Percentiles rank a stretch among this genome's conserved stretches.
Evolutionary conservation across 371 early-diverging fungal genomes (phyloP).

Genomic region (Choanephora cucurbitarum): DNA sequence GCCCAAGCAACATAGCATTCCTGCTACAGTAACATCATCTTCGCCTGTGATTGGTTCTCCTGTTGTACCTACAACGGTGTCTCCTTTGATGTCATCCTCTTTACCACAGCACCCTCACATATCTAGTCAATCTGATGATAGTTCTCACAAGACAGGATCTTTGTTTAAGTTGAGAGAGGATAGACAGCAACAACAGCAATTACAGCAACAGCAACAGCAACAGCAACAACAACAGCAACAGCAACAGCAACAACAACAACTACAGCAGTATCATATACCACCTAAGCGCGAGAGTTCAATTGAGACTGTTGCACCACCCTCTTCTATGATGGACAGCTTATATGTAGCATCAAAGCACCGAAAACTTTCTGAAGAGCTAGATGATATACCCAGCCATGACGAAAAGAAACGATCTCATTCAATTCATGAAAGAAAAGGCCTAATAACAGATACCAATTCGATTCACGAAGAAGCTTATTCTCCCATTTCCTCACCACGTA

Average conservation of each 20-base stretch:
- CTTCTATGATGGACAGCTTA: conserved; percentile 12
- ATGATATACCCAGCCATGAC: conserved; percentile 6
- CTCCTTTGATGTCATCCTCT: conserved; percentile 1
- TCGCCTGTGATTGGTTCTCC: not conserved
- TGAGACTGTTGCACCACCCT: conserved; percentile 17
- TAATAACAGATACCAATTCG: conserved; percentile 29
- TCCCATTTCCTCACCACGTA: conserved; percentile 29
- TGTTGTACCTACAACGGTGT: too few relatives aligned
- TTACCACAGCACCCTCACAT: not conserved
- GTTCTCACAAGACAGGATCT: conserved; percentile 34
- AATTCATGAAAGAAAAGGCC: conserved; percentile 26
- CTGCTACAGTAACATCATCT: not conserved
- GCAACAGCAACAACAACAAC: conserved; percentile 1
- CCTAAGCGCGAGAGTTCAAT: conserved; percentile 23
- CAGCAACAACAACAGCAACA: conserved; percentile 14
- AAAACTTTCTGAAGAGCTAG: conserved; percentile 18
- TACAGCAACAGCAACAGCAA: conserved; percentile 8
- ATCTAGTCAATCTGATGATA: conserved; percentile 4
- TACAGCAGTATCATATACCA: conserved; percentile 8
- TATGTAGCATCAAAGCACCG: conserved; percentile 5
- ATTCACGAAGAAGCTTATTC: conserved; percentile 28
- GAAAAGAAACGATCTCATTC: conserved; percentile 12
- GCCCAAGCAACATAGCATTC: conserved; percentile 4
- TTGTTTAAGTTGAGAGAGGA: conserved; percentile 34
- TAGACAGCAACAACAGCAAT: conserved; percentile 15